Base-by-base conservation (phyloP, 2,329 filamentous ascomycete genomes). In the Mycosphaerella sp. region DNA sequence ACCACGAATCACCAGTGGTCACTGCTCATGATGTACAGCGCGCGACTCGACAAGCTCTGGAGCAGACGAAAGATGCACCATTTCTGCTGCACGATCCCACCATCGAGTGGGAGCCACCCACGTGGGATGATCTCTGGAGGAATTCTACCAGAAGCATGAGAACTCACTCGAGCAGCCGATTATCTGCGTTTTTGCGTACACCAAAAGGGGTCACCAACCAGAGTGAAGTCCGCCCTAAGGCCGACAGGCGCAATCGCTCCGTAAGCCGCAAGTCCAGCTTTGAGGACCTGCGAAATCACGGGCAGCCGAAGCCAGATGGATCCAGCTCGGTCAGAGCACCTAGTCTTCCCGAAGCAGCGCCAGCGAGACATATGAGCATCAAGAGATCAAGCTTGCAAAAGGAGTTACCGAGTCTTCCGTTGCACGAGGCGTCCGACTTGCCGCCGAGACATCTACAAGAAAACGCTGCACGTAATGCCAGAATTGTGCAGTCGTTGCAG, bases 201-300 rank as follows among this genome's bases (percentile, higher is more conserved):
- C 41, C 48, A 10, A 51, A 26, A 8, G 34, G 14, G 29, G 26
- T 14, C 9, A 23, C 3, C 11, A 23, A 51, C 6, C 17, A 14
- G 6, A 39, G 21, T 32, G 48, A 26, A 7, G 43, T 41, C 4
- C 10, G 21, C 23, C 4, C 17, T 11, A 45, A 17, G 21, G 31
- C 14, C 23, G 29, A 41, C 7, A 45, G 41, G 21, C 41, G 48
- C 17, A 34, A 45, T 31, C 41, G 48, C 6, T 51, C 48, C 0
- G 48, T 51, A 2, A 51, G 41, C 38, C 48, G 48, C 32, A 51
- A 51, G 41, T 51, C 48, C 41, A 51, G 41, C n/a, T 45, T 51
- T 9, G 42, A 44, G 31, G 38, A 51, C 34, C n/a, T 51, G 48
- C 41, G 48, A 12, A 51, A 41, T 31, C 38, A 41, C 10, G 23